A percentile compares a stretch with the other conserved stretches of the same genome.
Evolutionary conservation across 2,329 filamentous ascomycete genomes (phyloP).

Genomic region (Pleoardoris graminearum): DNA sequence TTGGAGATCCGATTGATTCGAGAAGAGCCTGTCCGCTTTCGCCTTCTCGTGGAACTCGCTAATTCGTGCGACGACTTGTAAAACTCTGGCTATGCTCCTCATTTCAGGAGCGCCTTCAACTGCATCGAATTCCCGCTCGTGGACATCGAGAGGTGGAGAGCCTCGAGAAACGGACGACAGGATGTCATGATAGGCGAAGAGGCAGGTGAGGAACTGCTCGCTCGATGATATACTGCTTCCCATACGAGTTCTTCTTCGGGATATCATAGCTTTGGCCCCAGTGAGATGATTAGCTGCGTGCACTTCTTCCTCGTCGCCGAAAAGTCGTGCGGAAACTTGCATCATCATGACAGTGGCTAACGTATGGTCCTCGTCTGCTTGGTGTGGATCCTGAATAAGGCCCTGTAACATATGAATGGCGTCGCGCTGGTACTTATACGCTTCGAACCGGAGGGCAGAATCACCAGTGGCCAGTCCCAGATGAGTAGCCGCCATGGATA

Average conservation of each 20-base stretch:
- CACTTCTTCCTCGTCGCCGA: conserved; percentile 31
- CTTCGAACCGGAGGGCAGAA: conserved; percentile 23
- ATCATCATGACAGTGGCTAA: conserved; percentile 41
- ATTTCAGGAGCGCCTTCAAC: conserved; percentile 30
- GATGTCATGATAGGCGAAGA: conserved; percentile 41
- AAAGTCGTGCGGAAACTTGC: conserved; percentile 36
- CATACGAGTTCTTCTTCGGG: conserved; percentile 14
- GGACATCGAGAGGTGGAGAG: conserved; percentile 28
- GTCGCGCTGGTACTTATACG: conserved; percentile 33
- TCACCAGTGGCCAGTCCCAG: conserved; percentile 28
- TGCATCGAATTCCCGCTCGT: conserved; percentile 24
- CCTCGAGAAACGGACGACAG: conserved; percentile 35
- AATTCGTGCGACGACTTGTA: conserved; percentile 32
- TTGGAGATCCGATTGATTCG: conserved; percentile 12
- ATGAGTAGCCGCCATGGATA: conserved; percentile 39
- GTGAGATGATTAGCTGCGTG: conserved; percentile 35
- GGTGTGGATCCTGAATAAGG: conserved; percentile 27
- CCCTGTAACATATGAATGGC: conserved; percentile 32
- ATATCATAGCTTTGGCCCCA: conserved; percentile 39
- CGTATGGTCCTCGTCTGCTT: conserved; percentile 25
- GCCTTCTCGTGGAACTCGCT: conserved; percentile 30
- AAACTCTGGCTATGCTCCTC: conserved; percentile 29
- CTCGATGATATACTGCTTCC: conserved; percentile 23
- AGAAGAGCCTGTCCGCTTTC: conserved; percentile 14
- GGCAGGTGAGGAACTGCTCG: conserved; percentile 31